These are phyloP conservation scores for Cyanidioschyzon merolae DNA, from an alignment of 23 red algal genomes.

Conservation along the genomic window DNA sequence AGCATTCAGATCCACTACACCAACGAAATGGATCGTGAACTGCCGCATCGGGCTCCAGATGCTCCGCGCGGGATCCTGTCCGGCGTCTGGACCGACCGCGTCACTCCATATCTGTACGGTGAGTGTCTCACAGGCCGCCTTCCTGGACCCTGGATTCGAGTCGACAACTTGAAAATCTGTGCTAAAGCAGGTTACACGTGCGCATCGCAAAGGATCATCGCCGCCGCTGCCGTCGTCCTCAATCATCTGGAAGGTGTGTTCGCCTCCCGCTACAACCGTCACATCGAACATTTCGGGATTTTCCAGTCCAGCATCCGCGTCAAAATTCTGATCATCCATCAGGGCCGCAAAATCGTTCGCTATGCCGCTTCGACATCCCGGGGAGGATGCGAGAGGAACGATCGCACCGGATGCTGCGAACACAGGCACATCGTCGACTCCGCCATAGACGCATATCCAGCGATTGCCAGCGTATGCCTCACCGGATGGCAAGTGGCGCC, in stretches of 20 bases:
- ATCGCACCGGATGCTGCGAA: conserved; percentile 14
- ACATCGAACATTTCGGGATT: conserved; percentile 20
- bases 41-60: neutral
- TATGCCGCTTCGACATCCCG: neutral
- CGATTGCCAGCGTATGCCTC: conserved; percentile 10
- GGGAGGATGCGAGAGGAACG: conserved; percentile 18
- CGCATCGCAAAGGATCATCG: neutral
- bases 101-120: neutral
- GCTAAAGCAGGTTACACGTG: neutral
- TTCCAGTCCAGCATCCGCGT: conserved; percentile 14
- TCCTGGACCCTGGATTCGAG: neutral
- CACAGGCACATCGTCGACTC: conserved; percentile 25
- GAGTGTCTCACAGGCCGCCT: neutral
- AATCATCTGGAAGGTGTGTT: conserved; percentile 5
- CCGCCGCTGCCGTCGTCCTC: conserved; percentile 26
- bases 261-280: conserved; percentile 11
- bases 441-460: conserved; percentile 21
- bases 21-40: neutral
- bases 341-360: neutral
- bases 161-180: neutral
- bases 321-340: conserved; percentile 1
- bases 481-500: conserved; percentile 20
- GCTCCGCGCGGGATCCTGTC: neutral
- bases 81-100: neutral
- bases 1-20: neutral